These are phyloP conservation scores for Oryza rufipogon DNA, from an alignment of 176 grass and related monocot species.

Conservation along the genomic window DNA sequence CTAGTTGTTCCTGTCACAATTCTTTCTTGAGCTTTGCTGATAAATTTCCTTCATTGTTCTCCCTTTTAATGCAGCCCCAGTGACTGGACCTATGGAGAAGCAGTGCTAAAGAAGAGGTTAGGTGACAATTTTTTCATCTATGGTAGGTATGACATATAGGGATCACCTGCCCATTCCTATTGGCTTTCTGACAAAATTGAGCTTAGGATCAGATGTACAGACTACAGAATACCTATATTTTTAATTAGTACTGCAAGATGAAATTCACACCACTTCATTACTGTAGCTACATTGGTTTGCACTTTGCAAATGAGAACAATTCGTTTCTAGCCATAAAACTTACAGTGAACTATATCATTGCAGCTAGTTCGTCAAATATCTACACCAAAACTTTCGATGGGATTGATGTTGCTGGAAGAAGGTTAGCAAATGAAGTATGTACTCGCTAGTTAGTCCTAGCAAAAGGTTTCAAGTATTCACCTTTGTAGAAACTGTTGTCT, in stretches of 20 bases:
- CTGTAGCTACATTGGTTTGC: conserved; percentile 11
- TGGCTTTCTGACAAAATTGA: background rate
- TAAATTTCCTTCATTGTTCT: conserved; percentile 14
- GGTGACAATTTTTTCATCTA: conserved; percentile 78
- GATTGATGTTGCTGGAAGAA: conserved; percentile 75
- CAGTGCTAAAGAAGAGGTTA: conserved; percentile 62
- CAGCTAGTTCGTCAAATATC: conserved; percentile 84
- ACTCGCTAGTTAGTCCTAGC: conserved; percentile 14
- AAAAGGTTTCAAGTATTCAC: conserved; percentile 35
- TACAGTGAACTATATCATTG: conserved; percentile 23
- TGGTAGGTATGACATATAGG: conserved; percentile 38
- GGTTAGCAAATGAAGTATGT: conserved; percentile 89
- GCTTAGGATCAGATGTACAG: background rate
- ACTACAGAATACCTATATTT: background rate
- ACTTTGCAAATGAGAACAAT: background rate
- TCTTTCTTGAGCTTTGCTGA: background rate
- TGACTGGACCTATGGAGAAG: conserved; percentile 79
- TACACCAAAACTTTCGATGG: conserved; percentile 82
- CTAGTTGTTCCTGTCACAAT: background rate
- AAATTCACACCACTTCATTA: background rate
- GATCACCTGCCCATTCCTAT: background rate
- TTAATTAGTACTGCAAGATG: background rate
- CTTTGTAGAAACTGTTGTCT: conserved; percentile 36
- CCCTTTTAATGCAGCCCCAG: conserved; percentile 48
- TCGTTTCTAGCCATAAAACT: background rate